Base-by-base conservation (phyloP, 805 yeast genomes). In the Maudiozyma barnettii region DNA sequence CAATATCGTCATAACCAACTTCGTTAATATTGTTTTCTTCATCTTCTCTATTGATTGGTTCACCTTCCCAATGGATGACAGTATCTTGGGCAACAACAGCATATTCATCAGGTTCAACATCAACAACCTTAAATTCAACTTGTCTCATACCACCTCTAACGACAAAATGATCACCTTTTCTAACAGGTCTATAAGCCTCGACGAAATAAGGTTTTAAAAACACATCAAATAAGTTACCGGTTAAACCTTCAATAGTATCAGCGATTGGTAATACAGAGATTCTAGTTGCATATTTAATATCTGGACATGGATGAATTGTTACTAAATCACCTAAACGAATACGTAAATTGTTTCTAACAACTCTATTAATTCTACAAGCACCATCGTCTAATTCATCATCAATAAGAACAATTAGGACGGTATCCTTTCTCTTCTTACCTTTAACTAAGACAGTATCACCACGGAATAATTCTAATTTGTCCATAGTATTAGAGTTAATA, bases 91-190 rank as follows among this genome's bases (percentile, higher is more conserved):
- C 95, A 42, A 93, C 99, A 63, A 93, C 95, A 51, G 96, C 99
- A 61, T 82, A 85, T 58, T 93, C 98, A 60, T 87, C 89, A 7
- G 99, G 99, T 65, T 93, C 99, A 49, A 93, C 95, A 54, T 93
- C 99, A 42, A 91, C 97, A 43, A 93, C 96, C 69, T 93, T 95
- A 73, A 93, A 93, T 69, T 93, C 99, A 40, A 93, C 99, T 66
- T 91, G 98, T 71, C 99, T 82, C 99, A 93, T 93, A 66, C 97
- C 96, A 63, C 99, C 99, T 67, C 99, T 81, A 22, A 88, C 98
- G 43, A 91, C 81, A 70, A 93, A 93, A 59, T 86, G 85, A 65
- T 93, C 99, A 54, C 97, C 97, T 66, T 90, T 91, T 70, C 97
- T 84, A 37, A 93, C 96, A 4, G 99, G 99, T 71, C 99, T 83